Conservation (phyloP, 495 filamentous ascomycete genomes). For the Tuber melanosporum region DNA sequence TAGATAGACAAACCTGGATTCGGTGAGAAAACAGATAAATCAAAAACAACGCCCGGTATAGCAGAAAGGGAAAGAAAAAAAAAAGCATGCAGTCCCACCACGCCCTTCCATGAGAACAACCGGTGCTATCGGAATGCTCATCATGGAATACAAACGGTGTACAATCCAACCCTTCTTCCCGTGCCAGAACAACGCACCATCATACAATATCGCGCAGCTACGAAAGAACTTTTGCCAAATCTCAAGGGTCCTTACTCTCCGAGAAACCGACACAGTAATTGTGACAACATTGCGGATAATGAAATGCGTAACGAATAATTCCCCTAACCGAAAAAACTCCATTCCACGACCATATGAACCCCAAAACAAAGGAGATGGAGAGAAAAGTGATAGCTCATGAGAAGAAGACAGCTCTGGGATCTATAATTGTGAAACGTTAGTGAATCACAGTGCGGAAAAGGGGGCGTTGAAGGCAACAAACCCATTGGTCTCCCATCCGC, state of each 20-base stretch:
- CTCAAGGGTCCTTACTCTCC: not conserved
- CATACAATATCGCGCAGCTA: not conserved
- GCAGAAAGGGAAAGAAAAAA: not conserved
- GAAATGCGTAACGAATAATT: not conserved
- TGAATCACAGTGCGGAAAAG: not conserved
- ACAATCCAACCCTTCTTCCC: not conserved
- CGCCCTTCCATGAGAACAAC: not conserved
- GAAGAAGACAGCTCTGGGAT: slow-evolving; percentile 36
- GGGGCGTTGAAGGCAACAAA: slow-evolving; percentile 23
- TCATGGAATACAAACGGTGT: not conserved
- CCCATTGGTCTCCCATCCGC: slow-evolving; percentile 81
- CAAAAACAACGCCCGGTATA: not conserved
- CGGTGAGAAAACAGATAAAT: not conserved
- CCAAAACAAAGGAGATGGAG: not conserved
- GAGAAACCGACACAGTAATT: not conserved
- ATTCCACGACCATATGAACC: slow-evolving; percentile 1
- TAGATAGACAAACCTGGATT: not conserved
- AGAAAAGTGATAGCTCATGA: slow-evolving; percentile 21
- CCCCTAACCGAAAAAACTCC: not conserved
- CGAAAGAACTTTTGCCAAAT: not conserved
- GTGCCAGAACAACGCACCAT: not conserved
- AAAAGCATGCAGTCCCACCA: not conserved
- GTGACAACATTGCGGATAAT: not conserved
- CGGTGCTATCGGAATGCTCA: not conserved
- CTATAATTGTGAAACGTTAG: slow-evolving; percentile 8